Evolutionary conservation across 1,139 yeast species (phyloP), one percentile per base, ranked within the genome.

Genomic region (Arxiozyma bovina): DNA sequence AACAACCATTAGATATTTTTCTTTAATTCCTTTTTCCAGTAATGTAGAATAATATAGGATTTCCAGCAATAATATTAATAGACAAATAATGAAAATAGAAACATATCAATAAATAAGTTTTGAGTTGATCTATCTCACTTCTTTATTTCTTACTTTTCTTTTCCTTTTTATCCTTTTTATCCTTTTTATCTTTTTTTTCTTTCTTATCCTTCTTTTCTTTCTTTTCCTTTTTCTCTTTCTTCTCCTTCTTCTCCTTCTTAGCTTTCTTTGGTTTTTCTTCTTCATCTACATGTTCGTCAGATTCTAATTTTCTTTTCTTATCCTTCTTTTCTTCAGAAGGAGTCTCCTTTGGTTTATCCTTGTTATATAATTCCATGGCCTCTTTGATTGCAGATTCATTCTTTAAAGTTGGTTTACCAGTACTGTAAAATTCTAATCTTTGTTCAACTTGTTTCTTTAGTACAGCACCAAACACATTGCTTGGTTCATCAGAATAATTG

Each of bases 401-500:
- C 80, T 93, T 93, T 83, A 91, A 87, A 69, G 99, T 96, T 55
- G 98, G 84, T 67, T 87, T 86, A 70, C 99, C 99, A 57, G 96
- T 86, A 71, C 89, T 96, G 79, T 90, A 94, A 71, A 93, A 93
- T 74, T 83, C 87, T 68, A 93, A 81, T 77, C 99, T 88, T 74
- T 94, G 97, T 77, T 93, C 99, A 63, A 93, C 98, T 79, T 93
- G 99, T 74, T 87, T 82, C 80, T 89, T 90, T 73, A 94, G 82
- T 57, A 89, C 84, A 67, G 82, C 80, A 72, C 99, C 99, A 69
- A 93, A 94, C 56, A 83, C 89, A 61, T 85, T 85, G 50, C 86
- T 76, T 70, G 93, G 91, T 71, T 85, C 90, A 68, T 86, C 94
- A 56, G 90, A 83, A 75, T 88, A 93, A 78, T 90, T 90, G 77